Evolutionary conservation across 2,329 filamentous ascomycete genomes (phyloP), one percentile per base, ranked within the genome.

Genomic region (Cryphonectria nitschkei): DNA sequence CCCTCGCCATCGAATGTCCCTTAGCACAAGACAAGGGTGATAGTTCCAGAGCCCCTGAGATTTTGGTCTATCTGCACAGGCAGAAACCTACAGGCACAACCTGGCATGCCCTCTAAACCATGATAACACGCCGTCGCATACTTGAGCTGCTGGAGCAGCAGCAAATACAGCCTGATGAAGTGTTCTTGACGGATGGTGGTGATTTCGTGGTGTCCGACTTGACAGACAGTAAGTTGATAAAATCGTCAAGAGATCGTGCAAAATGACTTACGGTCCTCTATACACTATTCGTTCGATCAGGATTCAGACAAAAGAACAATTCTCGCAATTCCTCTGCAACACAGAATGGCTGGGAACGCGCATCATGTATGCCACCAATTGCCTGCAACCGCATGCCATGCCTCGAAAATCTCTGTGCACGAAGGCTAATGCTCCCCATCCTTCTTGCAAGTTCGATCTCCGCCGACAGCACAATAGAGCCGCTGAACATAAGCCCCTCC

Each of bases 391-490:
- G 11, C 52, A n/a, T 6, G 19, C 43, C 4, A 11, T 11, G 46
- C 22, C 46, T 50, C 7, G 46, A 50, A 22, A n/a, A 56, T 11
- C 14, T 14, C 11, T 34, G n/a, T 19, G 13, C n/a, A 13, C n/a
- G 9, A 4, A 16, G 13, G 22, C 69, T 68, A 34, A 70, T 19
- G 13, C 54, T 58, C 1, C 29, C 54, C 26, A 13, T 16, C 14
- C 26, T 19, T 7, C 16, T 32, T 41, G 3, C 9, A 67, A 71
- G 71, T 16, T 68, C 69, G 4, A 71, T 73, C n/a, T 68, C 46
- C 2, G 67, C 71, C 34, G 63, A 68, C 41, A 71, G 68, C 26
- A 69, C 68, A 2, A 62, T 73, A 50, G 52, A 26, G 8, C 64
- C 67, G n/a, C 69, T 70, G 9, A 61, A 73, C 16, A 71, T 69